A percentile compares a stretch with the other conserved stretches of the same genome.
Evolutionary conservation across 2,329 filamentous ascomycete species (phyloP).

Genomic region (Dactylella cylindrospora): DNA sequence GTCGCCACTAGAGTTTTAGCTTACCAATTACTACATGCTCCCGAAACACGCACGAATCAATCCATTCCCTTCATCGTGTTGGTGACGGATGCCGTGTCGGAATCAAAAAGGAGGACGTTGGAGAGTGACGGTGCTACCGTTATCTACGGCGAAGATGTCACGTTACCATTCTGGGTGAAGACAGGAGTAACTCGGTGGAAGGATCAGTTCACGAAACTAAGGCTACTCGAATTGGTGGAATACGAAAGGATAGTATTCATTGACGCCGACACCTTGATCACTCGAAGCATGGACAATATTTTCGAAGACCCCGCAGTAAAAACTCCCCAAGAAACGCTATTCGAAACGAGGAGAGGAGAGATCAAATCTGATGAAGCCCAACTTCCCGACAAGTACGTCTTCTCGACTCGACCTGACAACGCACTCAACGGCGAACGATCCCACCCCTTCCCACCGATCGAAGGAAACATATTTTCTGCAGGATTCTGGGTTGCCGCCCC

Average conservation of each 20-base stretch:
- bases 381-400: slow-evolving; percentile 51
- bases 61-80: slow-evolving; percentile 53
- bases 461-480: slow-evolving; percentile 52
- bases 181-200: slow-evolving; percentile 53
- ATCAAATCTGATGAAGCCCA: slow-evolving; percentile 49
- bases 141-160: slow-evolving; percentile 51
- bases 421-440: slow-evolving; percentile 49
- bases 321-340: slow-evolving; percentile 45
- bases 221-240: slow-evolving; percentile 53
- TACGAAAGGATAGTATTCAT: slow-evolving; percentile 55
- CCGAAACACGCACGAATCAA: slow-evolving; percentile 50
- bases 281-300: slow-evolving; percentile 51
- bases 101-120: slow-evolving; percentile 51
- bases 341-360: slow-evolving; percentile 30
- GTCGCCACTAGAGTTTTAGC: slow-evolving; percentile 52
- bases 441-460: slow-evolving; percentile 52
- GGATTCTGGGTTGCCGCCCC: slow-evolving; percentile 55
- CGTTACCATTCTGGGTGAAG: slow-evolving; percentile 51
- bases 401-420: slow-evolving; percentile 51
- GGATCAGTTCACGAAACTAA: slow-evolving; percentile 55
- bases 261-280: slow-evolving; percentile 55
- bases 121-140: slow-evolving; percentile 53
- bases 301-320: slow-evolving; percentile 51
- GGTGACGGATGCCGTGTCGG: slow-evolving; percentile 50
- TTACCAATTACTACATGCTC: slow-evolving; percentile 54